These are phyloP conservation scores for Umbilicus rupestris DNA, from an alignment of 164 flowering plant genomes.

Conservation along the genomic window DNA sequence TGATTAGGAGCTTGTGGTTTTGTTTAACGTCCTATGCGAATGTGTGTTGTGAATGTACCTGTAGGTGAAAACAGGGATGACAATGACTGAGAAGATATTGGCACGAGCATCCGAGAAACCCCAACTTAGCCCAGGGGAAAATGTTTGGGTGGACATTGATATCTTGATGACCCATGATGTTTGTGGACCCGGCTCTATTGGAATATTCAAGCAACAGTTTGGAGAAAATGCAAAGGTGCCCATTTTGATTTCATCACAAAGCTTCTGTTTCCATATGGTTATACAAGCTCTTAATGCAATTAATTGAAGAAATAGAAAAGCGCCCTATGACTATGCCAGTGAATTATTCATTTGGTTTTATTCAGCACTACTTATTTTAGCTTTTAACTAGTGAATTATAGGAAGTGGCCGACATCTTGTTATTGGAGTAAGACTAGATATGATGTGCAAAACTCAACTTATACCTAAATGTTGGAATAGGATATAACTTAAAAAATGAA, in stretches of 20 bases:
- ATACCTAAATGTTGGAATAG: too few relatives aligned
- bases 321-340: too few relatives aligned
- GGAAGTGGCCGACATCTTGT: too few relatives aligned
- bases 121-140: slow-evolving; percentile 78
- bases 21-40: not conserved
- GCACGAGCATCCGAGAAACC: slow-evolving; percentile 80
- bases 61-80: slow-evolving; percentile 88
- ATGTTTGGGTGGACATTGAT: slow-evolving; percentile 95
- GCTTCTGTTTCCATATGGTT: not conserved
- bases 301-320: too few relatives aligned
- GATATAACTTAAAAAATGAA: too few relatives aligned
- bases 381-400: too few relatives aligned
- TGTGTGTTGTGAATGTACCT: not conserved
- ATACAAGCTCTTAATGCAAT: not conserved
- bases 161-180: slow-evolving; percentile 98
- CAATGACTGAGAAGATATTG: slow-evolving; percentile 93
- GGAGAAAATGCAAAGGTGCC: slow-evolving; percentile 88
- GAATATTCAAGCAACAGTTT: slow-evolving; percentile 87
- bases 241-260: not conserved
- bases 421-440: too few relatives aligned
- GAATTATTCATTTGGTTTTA: too few relatives aligned
- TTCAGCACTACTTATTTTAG: too few relatives aligned
- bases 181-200: slow-evolving; percentile 88
- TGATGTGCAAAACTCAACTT: too few relatives aligned
- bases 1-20: not conserved